Evolutionary conservation across 192 early-diverging fungal genomes (phyloP), one percentile per base, ranked within the genome.

Genomic region (Diversispora epigaea): DNA sequence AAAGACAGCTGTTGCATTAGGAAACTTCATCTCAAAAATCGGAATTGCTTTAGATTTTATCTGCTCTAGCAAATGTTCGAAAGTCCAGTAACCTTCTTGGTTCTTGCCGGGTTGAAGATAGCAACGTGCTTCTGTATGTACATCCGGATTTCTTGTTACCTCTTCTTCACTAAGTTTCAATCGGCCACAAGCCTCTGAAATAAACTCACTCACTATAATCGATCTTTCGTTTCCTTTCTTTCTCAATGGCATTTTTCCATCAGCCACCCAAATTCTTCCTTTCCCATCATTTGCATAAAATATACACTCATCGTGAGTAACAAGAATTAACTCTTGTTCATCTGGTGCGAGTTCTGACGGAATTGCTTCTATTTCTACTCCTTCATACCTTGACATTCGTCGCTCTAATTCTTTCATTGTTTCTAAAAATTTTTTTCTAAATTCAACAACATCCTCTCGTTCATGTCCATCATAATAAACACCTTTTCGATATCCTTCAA

Each of bases 11-110:
- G 32, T 76, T 39, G 2, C 19, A 52, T 40, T 70, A 6, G 68
- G 22, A 41, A 70, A 70, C 15, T 41, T n/a, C 21, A 60, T 25
- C 41, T 77, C 17, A 25, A 70, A 55, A 14, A 55, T 50, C 6
- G 32, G 49, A 39, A 70, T 70, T 25, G 32, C 32, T 70, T 70
- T 70, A 54, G 6, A 54, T 70, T 70, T 39, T 14, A 70, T 39
- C 54, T 70, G 49, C n/a, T 70, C 3, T 39, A 55, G 39, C 12
- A 55, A 70, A 52, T 67, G 5, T 4, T 76, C n/a, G 45, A 41
- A 41, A 44, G 50, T 76, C 47, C 21, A 76, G 41, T 76, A 76
- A 9, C 25, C 41, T 32, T 76, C 52, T 58, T 67, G n/a, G 52
- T 50, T 56, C 40, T 71, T 71, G 3, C 32, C 10, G 4, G 68